phyloP scores from a whole-genome alignment of 208 protist species.

The Trypanosoma scelopori region DNA sequence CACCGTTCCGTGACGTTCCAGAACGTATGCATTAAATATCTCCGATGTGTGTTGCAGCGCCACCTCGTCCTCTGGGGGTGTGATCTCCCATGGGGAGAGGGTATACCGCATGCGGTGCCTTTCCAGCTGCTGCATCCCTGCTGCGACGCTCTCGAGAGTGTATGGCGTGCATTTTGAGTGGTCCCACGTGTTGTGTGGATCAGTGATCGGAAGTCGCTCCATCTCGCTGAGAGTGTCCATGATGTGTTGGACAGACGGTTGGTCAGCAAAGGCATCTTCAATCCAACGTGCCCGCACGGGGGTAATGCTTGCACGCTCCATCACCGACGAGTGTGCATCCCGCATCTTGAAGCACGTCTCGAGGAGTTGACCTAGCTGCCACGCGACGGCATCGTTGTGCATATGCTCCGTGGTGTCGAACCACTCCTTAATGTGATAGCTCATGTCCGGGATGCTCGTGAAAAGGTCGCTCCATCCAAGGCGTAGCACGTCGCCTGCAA shows the following conservation, averaged over 20 bases:
- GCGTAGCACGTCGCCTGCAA: slow-evolving; percentile 85
- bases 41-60: slow-evolving; percentile 69
- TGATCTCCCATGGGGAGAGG: slow-evolving; percentile 80
- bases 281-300: slow-evolving; percentile 82
- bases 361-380: slow-evolving; percentile 89
- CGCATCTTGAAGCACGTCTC: slow-evolving; percentile 88
- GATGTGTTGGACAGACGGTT: slow-evolving; percentile 78
- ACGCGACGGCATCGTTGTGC: slow-evolving; percentile 91
- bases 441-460: slow-evolving; percentile 82
- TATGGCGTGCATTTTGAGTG: slow-evolving; percentile 53
- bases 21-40: slow-evolving; percentile 83
- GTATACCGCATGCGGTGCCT: slow-evolving; percentile 69
- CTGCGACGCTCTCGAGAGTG: slow-evolving; percentile 63
- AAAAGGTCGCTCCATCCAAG: slow-evolving; percentile 91
- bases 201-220: slow-evolving; percentile 64
- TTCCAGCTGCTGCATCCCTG: slow-evolving; percentile 59
- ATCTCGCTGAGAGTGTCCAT: slow-evolving; percentile 73
- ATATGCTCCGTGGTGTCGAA: slow-evolving; percentile 90
- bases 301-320: slow-evolving; percentile 88
- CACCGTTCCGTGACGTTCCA: slow-evolving; percentile 60
- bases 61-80: slow-evolving; percentile 72
- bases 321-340: slow-evolving; percentile 68
- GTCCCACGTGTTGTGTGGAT: slow-evolving; percentile 71
- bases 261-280: slow-evolving; percentile 90
- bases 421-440: slow-evolving; percentile 92